Evolutionary conservation across 2,329 filamentous ascomycete species (phyloP).

Genomic region (Thielaviopsis musarum): DNA sequence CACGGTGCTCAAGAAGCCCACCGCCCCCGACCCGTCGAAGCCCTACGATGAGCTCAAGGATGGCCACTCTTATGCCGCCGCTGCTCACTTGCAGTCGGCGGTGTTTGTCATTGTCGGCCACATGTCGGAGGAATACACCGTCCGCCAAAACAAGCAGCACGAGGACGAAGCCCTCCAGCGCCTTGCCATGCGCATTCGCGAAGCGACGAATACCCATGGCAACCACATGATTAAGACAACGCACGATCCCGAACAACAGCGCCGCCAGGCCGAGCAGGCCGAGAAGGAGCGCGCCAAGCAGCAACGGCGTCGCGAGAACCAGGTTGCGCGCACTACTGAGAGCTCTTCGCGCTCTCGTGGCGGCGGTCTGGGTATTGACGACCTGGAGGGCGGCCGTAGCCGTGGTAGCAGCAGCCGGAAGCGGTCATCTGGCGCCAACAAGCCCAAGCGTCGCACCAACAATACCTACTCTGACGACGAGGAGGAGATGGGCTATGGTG

Average conservation of each 20-base stretch:
- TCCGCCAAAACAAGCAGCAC: slow-evolving; percentile 48
- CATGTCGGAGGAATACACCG: slow-evolving; percentile 53
- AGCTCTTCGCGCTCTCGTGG: slow-evolving; percentile 31
- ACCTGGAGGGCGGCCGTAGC: slow-evolving; percentile 44
- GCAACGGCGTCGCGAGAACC: slow-evolving; percentile 49
- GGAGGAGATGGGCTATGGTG: slow-evolving; percentile 48
- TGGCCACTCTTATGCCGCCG: slow-evolving; percentile 59
- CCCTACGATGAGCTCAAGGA: slow-evolving; percentile 52
- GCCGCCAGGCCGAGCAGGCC: slow-evolving; percentile 54
- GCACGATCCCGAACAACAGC: slow-evolving; percentile 59
- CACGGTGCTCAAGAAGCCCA: slow-evolving; percentile 52
- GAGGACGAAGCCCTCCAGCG: slow-evolving; percentile 56
- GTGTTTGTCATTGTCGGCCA: slow-evolving; percentile 59
- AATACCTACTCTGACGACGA: slow-evolving; percentile 48
- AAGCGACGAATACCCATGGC: slow-evolving; percentile 36
- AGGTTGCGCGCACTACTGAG: slow-evolving; percentile 45
- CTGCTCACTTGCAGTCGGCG: slow-evolving; percentile 50
- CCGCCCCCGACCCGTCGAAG: slow-evolving; percentile 44
- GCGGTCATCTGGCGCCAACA: slow-evolving; percentile 30
- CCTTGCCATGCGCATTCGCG: slow-evolving; percentile 50
- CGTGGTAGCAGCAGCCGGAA: slow-evolving; percentile 34
- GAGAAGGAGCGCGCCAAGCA: slow-evolving; percentile 57
- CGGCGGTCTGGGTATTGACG: slow-evolving; percentile 47
- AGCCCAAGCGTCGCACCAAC: slow-evolving; percentile 40
- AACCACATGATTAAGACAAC: slow-evolving; percentile 54